Percentiles rank a stretch among this genome's conserved stretches.
These are phyloP conservation scores for Antrodiella citrinella DNA, from an alignment of 768 basidiomycete genomes.

Conservation along the genomic window DNA sequence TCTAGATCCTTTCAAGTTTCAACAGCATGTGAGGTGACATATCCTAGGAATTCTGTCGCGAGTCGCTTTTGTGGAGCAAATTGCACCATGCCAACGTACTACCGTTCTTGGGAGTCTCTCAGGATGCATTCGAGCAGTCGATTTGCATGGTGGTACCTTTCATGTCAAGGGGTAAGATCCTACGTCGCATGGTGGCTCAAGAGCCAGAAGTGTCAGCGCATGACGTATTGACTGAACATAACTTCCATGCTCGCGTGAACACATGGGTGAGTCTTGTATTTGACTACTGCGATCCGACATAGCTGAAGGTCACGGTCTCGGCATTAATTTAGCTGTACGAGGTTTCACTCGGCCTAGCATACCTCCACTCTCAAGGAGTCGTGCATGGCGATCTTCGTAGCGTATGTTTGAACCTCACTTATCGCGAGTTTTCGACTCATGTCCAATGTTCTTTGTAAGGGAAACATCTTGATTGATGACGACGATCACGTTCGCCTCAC, in stretches of 20 bases:
- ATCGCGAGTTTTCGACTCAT: too few relatives aligned
- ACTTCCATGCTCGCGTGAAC: background rate
- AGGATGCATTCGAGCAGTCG: background rate
- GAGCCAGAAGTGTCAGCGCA: background rate
- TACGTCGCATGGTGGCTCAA: background rate
- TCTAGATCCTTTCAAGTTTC: too few relatives aligned
- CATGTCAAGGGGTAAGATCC: background rate
- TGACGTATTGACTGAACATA: background rate
- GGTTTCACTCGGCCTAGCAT: conserved; percentile 1
- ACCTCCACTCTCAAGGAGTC: conserved; percentile 3
- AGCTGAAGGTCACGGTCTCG: too few relatives aligned
- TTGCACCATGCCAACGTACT: background rate
- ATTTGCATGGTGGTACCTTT: background rate
- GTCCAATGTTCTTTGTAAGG: background rate
- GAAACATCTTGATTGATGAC: conserved; percentile 4
- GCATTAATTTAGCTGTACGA: conserved; percentile 5
- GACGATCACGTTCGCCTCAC: background rate
- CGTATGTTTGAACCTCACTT: background rate
- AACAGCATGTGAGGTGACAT: too few relatives aligned
- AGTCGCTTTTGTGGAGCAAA: background rate
- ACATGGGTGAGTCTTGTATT: conserved; percentile 2
- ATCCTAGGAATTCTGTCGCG: background rate
- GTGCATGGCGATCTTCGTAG: background rate
- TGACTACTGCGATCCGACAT: too few relatives aligned
- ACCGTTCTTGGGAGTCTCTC: background rate